Conservation (phyloP, 2,329 filamentous ascomycete species). For the Fusarium sp. region DNA sequence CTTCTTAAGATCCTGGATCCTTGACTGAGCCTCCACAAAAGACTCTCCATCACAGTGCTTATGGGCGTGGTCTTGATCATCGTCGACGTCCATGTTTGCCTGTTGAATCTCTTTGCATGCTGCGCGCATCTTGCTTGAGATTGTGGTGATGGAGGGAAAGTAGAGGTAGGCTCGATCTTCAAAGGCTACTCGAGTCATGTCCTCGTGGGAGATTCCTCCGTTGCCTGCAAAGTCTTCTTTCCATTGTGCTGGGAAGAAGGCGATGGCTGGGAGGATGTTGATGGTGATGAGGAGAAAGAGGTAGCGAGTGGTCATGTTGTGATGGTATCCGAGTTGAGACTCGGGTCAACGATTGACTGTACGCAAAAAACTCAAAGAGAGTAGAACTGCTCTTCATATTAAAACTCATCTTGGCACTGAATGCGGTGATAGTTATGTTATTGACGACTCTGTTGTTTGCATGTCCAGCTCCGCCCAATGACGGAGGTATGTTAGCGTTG, state of each 20-base stretch:
- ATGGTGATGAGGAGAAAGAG: background rate
- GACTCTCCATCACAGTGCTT: background rate
- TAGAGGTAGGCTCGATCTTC: background rate
- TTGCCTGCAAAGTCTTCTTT: background rate
- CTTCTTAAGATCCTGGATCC: background rate
- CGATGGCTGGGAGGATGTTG: background rate
- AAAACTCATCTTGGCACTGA: background rate
- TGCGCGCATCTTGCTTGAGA: background rate
- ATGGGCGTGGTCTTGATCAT: background rate
- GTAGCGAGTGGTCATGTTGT: background rate
- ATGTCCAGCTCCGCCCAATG: background rate
- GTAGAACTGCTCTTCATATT: background rate
- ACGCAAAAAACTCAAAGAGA: background rate
- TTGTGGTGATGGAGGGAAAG: background rate
- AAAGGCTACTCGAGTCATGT: background rate
- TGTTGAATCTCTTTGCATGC: background rate
- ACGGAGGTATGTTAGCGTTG: background rate
- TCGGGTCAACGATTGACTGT: background rate
- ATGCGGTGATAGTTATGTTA: background rate
- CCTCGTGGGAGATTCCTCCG: background rate
- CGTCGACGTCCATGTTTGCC: background rate
- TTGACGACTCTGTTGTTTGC: background rate
- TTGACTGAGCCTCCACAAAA: background rate
- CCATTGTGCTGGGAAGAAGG: slow-evolving; percentile 1
- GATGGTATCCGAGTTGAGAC: background rate